Evolutionary conservation across 2,329 filamentous ascomycete genomes (phyloP), one percentile per base, ranked within the genome.

Genomic region (Apiospora malaysiana): DNA sequence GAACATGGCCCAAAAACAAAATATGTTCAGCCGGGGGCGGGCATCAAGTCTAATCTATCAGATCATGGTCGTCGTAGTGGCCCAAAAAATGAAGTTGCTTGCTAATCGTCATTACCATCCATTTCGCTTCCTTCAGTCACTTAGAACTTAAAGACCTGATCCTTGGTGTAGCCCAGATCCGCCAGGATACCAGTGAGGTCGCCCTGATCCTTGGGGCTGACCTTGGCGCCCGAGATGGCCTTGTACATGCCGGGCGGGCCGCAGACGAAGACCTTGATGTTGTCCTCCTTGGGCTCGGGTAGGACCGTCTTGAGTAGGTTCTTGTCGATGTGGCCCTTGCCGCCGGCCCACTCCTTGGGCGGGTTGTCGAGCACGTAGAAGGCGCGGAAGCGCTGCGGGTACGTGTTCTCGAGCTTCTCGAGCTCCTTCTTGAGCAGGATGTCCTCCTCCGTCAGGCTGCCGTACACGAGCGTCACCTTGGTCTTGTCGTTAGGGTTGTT

Each of bases 201-300:
- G 76, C 96, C 96, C 85, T 99, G 96, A 81, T 99, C 94, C 78
- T 89, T 87, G n/a, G 95, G 94, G 83, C 92, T 96, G 82, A 92
- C 91, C 93, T 99, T 98, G 78, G 84, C 84, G 45, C 96, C 96
- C 47, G 93, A 95, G 76, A 98, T 91, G 72, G 94, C 93, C 83
- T 97, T 97, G 90, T 97, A 97, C 87, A 98, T 81, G 56, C 92
- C 93, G 2, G 95, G 95, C 16, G 96, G 96, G 0, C 95, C 95
- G 83, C 95, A 98, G 47, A 99, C 94, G 79, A 99, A 98, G 73
- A 98, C 83, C 90, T 98, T 98, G 86, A 97, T 91, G 85, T 97
- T 96, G 75, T 93, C 93, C 77, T 89, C 88, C 88, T 96, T 96
- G 74, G 96, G 94, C 83, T 97, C 94, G 14, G 96, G 96, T 18